Percentiles rank a stretch among this genome's conserved stretches.
Evolutionary conservation across 106 monocot species (phyloP).

Genomic region (Gastrodia elata): DNA sequence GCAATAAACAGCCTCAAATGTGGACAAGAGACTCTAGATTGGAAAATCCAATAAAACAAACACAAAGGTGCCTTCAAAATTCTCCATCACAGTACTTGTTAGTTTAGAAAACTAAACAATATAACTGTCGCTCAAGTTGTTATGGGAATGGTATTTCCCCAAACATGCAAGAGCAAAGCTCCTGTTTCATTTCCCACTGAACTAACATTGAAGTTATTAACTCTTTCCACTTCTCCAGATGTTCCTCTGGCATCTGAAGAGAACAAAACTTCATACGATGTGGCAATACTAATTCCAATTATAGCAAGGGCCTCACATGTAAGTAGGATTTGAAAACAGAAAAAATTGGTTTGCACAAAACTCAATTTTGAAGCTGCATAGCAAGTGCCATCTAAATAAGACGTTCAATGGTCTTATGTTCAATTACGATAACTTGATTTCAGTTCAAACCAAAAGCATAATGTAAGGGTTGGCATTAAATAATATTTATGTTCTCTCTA

Average conservation of each 20-base stretch:
- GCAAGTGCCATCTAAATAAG: neutral
- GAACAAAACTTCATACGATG: neutral
- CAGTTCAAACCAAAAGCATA: neutral
- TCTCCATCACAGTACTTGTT: neutral
- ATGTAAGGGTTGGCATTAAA: neutral
- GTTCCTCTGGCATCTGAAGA: neutral
- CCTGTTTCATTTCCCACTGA: neutral
- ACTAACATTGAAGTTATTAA: neutral
- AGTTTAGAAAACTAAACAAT: neutral
- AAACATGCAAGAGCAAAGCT: neutral
- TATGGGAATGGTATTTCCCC: neutral
- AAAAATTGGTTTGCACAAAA: neutral
- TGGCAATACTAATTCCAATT: neutral
- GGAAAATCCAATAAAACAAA: neutral
- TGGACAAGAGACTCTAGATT: neutral
- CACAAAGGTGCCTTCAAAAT: neutral
- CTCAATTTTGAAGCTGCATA: neutral
- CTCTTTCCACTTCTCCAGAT: neutral
- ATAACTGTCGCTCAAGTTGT: neutral
- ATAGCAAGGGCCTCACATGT: neutral
- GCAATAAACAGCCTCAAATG: neutral
- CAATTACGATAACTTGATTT: neutral
- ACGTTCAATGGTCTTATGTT: neutral
- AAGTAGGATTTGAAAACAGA: neutral
- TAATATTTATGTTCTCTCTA: neutral